Conservation (phyloP, 2,329 filamentous ascomycete genomes). For the Penicillium sp. region DNA sequence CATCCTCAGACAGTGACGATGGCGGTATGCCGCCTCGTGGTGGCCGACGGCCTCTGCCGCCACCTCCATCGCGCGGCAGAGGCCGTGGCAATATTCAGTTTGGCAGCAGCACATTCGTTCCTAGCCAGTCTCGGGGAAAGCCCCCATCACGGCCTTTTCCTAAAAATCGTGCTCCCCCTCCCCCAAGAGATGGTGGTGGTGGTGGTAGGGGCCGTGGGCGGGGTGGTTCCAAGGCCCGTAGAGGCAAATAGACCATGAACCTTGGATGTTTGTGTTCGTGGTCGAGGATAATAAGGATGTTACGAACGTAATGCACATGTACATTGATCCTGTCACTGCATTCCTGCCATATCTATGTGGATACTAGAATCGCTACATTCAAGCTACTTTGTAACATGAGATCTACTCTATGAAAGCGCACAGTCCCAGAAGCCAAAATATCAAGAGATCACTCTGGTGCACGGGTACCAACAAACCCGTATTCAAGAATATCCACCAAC, state of each 20-base stretch:
- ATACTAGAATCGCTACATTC: not conserved
- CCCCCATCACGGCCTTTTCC: constrained; percentile 3
- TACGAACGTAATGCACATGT: not conserved
- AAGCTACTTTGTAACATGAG: not conserved
- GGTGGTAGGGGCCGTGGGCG: constrained; percentile 20
- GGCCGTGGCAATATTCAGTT: constrained; percentile 36
- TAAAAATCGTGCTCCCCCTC: constrained; percentile 9
- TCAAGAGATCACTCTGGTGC: constrained; percentile 15
- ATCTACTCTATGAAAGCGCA: not conserved
- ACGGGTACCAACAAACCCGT: constrained; percentile 59
- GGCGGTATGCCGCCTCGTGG: constrained; percentile 30
- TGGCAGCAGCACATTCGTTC: constrained; percentile 26
- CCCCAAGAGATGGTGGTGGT: constrained; percentile 12
- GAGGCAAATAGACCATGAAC: constrained; percentile 7
- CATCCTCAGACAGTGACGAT: constrained; percentile 35
- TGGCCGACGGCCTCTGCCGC: constrained; percentile 23
- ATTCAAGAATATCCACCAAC: constrained; percentile 66
- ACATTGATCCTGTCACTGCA: not conserved
- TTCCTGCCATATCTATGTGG: not conserved
- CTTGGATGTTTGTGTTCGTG: not conserved
- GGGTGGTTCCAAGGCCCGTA: constrained; percentile 11
- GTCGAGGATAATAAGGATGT: not conserved
- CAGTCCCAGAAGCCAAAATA: not conserved
- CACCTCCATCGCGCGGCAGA: constrained; percentile 21
- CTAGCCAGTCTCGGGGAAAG: constrained; percentile 16